phyloP scores from a whole-genome alignment of 495 filamentous ascomycete species.

The Tuber umbilicatum region DNA sequence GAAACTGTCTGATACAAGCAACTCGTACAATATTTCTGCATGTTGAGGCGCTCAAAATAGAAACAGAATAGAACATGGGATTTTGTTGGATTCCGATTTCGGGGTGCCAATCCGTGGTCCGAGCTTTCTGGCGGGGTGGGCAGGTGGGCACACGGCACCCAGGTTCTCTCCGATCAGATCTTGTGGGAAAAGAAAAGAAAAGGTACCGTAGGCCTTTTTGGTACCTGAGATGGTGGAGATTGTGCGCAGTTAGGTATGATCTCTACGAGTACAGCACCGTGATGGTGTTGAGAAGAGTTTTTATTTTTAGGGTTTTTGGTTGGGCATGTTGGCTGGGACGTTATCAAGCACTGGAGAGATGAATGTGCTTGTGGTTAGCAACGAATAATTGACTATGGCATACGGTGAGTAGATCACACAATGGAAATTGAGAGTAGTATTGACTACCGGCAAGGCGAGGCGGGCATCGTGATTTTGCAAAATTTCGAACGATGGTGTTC shows the following conservation, averaged over 20 bases:
- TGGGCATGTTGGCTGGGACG: not conserved
- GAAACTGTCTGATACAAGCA: not conserved
- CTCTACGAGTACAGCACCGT: not conserved
- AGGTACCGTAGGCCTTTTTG: not conserved
- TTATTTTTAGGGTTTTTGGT: not conserved
- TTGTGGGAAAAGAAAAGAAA: not conserved
- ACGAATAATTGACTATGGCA: not conserved
- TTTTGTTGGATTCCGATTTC: not conserved
- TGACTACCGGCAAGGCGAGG: not conserved
- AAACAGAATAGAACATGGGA: not conserved
- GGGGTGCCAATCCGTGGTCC: not conserved
- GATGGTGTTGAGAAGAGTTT: not conserved
- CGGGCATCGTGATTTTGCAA: not conserved
- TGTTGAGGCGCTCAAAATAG: not conserved
- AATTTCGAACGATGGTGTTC: not conserved
- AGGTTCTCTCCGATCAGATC: not conserved
- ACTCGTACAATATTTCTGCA: no score
- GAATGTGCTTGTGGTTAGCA: not conserved
- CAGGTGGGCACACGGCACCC: not conserved
- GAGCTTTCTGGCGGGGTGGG: not conserved
- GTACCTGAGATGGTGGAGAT: conserved; percentile 1
- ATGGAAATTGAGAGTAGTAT: not conserved
- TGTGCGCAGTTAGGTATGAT: not conserved
- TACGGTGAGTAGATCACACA: not conserved
- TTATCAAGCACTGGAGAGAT: not conserved